Conservation (phyloP, 306 rosid genomes). For the Spatholobus suberectus region DNA sequence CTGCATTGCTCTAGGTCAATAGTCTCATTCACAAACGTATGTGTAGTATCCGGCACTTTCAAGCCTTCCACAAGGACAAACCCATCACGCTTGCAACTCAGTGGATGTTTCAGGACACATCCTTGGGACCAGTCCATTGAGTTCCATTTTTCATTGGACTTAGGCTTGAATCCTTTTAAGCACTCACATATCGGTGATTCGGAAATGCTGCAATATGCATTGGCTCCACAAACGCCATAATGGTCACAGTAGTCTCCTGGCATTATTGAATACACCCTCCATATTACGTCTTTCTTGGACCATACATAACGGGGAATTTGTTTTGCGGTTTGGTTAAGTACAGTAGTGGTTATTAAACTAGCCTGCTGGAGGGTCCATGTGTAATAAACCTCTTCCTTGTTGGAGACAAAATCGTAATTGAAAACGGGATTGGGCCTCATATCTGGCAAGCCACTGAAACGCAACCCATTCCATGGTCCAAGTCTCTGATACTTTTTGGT, state of each 20-base stretch:
- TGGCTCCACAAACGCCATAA: too few species aligned
- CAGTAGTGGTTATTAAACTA: not conserved
- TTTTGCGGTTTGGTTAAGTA: too few species aligned
- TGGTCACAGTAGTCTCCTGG: too few species aligned
- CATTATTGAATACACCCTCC: too few species aligned
- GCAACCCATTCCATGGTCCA: conserved; percentile 52
- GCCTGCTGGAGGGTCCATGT: not conserved
- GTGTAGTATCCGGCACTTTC: not conserved
- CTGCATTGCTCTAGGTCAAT: not conserved
- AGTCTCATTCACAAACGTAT: not conserved
- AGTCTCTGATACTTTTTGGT: not conserved
- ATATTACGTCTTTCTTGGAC: not conserved
- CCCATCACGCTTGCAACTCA: not conserved
- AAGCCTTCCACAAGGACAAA: not conserved
- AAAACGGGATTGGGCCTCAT: too few species aligned
- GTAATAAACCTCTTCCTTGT: too few species aligned
- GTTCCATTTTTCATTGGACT: not conserved
- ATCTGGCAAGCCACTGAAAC: too few species aligned
- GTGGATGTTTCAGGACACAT: not conserved
- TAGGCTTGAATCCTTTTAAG: not conserved
- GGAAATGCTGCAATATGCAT: too few species aligned
- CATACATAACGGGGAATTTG: too few species aligned
- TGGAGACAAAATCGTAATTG: too few species aligned
- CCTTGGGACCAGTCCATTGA: not conserved
- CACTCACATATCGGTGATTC: not conserved